Evolutionary conservation across 768 basidiomycete genomes (phyloP).

Genomic region (Phanerochaete carnosa): DNA sequence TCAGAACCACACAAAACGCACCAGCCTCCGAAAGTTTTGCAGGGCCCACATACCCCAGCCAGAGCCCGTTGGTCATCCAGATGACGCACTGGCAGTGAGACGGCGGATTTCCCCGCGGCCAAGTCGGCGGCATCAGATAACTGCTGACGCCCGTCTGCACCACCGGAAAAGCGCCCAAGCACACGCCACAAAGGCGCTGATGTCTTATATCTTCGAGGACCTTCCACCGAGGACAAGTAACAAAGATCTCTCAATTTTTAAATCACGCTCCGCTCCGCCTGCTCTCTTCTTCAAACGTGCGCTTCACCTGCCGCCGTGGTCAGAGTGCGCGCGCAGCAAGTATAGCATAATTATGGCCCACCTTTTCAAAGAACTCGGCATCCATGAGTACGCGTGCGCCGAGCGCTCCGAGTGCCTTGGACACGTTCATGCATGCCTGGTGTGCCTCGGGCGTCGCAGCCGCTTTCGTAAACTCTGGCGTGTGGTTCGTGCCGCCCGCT

Average conservation of each 20-base stretch:
- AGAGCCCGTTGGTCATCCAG: background rate
- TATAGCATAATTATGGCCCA: conserved; percentile 18
- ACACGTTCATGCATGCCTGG: conserved; percentile 60
- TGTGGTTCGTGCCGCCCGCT: conserved; percentile 74
- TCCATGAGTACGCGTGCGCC: conserved; percentile 69
- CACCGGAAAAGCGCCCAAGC: background rate
- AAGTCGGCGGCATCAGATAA: background rate
- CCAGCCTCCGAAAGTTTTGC: no score
- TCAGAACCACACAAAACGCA: no score
- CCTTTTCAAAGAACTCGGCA: conserved; percentile 57
- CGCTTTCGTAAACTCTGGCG: conserved; percentile 57
- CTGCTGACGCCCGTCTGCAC: no score
- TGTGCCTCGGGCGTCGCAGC: conserved; percentile 64
- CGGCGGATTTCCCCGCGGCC: conserved; percentile 5
- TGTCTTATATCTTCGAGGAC: background rate
- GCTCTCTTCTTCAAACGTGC: conserved; percentile 44
- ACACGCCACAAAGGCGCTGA: background rate
- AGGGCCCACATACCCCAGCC: no score
- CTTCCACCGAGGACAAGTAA: background rate
- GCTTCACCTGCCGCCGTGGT: conserved; percentile 37
- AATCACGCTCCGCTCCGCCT: background rate
- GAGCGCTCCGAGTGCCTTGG: conserved; percentile 68
- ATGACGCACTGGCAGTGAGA: background rate
- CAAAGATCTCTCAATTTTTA: no score
- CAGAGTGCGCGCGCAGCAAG: background rate